Base-by-base conservation (phyloP, 768 basidiomycete species). In the Collybiopsis luxurians region DNA sequence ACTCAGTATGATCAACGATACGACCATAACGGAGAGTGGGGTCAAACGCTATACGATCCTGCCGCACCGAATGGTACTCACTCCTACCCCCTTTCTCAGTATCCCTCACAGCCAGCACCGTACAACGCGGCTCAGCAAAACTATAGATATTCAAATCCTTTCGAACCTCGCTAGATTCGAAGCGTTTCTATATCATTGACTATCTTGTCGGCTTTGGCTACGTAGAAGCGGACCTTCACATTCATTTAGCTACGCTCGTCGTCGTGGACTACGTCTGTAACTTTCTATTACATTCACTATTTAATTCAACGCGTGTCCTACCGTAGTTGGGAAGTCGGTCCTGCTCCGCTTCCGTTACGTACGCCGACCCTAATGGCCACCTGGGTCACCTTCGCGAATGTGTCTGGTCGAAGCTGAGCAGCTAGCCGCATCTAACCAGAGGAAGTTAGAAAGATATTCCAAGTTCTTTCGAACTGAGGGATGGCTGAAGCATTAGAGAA, bases 11-110 rank as follows among this genome's bases (percentile, higher is more conserved):
- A 54, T 23, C 53, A 54, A 24, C 53, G 53, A 9, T 54, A 54
- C 19, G 53, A 54, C 24, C 53, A 54, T 54, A 34, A 44, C n/a
- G 53, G 53, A 19, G 53, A 54, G 27, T 54, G 53, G 53, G 53
- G 53, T 28, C 53, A 54, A 24, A 42, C 39, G n/a, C 23, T 54
- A 5, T 54, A 54, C 24, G 53, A 54, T 24, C 50, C 53, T 17
- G 53, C 28, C 10, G 43, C 40, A 43, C 47, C 48, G 13, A 28
- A 13, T 26, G 31, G 26, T 31, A 30, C 39, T 21, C 24, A 34
- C 12, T 50, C 47, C 27, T 50, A 51, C 48, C 39, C 23, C 50
- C 39, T 43, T 24, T 30, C 30, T 23, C 56, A 19, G 21, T 43
- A 34, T 44, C 56, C 47, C 24, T 21, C 17, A 2, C 50, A 51